Base-by-base conservation (phyloP, 2,329 filamentous ascomycete genomes). In the Ophiostoma piceae region DNA sequence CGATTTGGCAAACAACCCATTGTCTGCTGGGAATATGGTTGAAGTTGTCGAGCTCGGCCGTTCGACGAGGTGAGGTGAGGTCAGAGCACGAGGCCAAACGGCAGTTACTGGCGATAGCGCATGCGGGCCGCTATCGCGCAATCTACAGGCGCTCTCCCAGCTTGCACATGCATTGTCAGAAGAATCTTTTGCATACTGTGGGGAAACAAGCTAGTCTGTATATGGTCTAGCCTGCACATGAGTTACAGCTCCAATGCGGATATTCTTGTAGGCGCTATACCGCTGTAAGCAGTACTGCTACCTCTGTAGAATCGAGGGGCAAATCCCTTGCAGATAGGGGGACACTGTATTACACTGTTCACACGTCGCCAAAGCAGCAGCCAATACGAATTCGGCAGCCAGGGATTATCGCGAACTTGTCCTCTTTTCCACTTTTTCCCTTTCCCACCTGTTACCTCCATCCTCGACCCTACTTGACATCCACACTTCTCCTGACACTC, bases 331-430 rank as follows among this genome's bases (percentile, higher is more conserved):
- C 26, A 62, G 57, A 62, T 62, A 62, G 57, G 57, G 57, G 57
- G 57, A 62, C 43, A 47, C 43, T 47, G 43, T 47, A 41, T 41
- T 41, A n/a, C 43, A 47, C 43, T 47, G 43, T n/a, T 19, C 43
- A 47, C 14, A 57, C 51, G 51, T 57, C 51, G n/a, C 26, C 51
- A 22, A 26, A 57, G 14, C 16, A 65, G 32, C 16, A 39, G 19
- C 32, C 32, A 65, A 11, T 65, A 65, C 62, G 35, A 39, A 65
- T 65, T 39, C 62, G 62, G 62, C 32, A 67, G 8, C 67, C 35
- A 37, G 57, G 11, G 64, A 70, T 70, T 70, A 71, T 73, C 72
- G 72, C 72, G 71, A 72, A 72, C 62, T 71, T 74, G 72, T 73
- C 72, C 72, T 73, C 71, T 73, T 69, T 68, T 67, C 26, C 39